Evolutionary conservation across 2,329 filamentous ascomycete genomes (phyloP), one percentile per base, ranked within the genome.

Genomic region (Dissoconium aciculare): DNA sequence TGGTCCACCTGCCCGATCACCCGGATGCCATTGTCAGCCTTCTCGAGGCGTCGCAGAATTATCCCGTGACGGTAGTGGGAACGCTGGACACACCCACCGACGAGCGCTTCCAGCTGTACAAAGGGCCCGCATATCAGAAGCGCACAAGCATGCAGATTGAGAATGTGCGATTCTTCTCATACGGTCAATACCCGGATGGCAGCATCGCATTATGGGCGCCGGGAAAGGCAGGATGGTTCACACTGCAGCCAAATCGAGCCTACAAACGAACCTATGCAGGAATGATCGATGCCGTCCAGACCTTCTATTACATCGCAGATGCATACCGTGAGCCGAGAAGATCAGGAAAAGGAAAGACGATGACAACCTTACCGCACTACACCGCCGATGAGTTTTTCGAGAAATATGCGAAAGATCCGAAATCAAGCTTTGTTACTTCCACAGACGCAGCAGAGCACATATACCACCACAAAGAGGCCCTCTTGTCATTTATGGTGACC

Each of bases 201-300:
- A 58, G 62, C 11, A 62, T 69, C 3, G 60, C 68, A n/a, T 58
- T 79, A 16, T 83, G 78, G 78, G 71, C 75, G 1, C 60, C 64
- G 16, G 73, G 73, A 21, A 51, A 60, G 32, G 66, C 72, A 9
- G 77, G 75, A 26, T 82, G 76, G 74, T 81, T 71, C 47, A 68
- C 75, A 45, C 64, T 83, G 25, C 59, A 59, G 17, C 75, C 78
- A 1, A 58, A 67, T n/a, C 46, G 58, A 6, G 51, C 55, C 2
- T 84, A 80, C 49, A 54, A 57, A 30, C 43, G 54, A 4, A 69
- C 70, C 15, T 74, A 68, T 51, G 54, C 64, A 16, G 59, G 64
- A 28, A 78, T 78, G 62, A 62, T 66, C 30, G 64, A 78, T 47
- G 74, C 71, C 2, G 67, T 78, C 9, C 60, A 63, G 5, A 54